Evolutionary conservation across 371 early-diverging fungal species (phyloP).

Genomic region (Apophysomyces sp.): DNA sequence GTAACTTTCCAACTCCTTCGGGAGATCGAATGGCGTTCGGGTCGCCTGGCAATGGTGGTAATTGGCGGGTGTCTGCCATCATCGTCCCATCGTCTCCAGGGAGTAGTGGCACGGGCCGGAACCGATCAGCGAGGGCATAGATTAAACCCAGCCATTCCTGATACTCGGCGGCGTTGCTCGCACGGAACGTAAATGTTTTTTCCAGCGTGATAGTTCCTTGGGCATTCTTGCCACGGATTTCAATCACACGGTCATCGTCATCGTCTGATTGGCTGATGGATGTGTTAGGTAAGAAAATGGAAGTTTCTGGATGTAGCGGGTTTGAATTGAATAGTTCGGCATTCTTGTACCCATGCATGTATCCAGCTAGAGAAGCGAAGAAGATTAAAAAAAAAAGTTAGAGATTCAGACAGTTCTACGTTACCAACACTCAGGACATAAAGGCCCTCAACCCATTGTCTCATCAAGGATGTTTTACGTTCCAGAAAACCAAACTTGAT

Average conservation of each 20-base stretch:
- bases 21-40: not conserved
- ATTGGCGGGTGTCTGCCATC: not conserved
- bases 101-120: conserved; percentile 14
- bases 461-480: conserved; percentile 23
- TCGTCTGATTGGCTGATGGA: conserved; percentile 13
- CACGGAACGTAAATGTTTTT: conserved; percentile 18
- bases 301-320: conserved; percentile 27
- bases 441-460: conserved; percentile 33
- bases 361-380: conserved; percentile 30
- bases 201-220: conserved; percentile 19
- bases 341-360: conserved; percentile 46
- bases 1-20: not conserved
- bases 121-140: conserved; percentile 11
- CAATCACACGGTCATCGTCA: conserved; percentile 21
- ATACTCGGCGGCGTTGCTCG: conserved; percentile 15
- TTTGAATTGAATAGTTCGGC: conserved; percentile 32
- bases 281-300: conserved; percentile 36
- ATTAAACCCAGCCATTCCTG: conserved; percentile 20
- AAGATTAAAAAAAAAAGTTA: not conserved
- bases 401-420: not conserved
- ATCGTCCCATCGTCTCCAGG: not conserved
- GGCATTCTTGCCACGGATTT: conserved; percentile 24
- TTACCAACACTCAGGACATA: conserved; percentile 47
- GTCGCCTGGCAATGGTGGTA: not conserved
- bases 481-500: conserved; percentile 42